Base-by-base conservation (phyloP, 352 stramenopile species). In the Thalassiosira mediterranea region DNA sequence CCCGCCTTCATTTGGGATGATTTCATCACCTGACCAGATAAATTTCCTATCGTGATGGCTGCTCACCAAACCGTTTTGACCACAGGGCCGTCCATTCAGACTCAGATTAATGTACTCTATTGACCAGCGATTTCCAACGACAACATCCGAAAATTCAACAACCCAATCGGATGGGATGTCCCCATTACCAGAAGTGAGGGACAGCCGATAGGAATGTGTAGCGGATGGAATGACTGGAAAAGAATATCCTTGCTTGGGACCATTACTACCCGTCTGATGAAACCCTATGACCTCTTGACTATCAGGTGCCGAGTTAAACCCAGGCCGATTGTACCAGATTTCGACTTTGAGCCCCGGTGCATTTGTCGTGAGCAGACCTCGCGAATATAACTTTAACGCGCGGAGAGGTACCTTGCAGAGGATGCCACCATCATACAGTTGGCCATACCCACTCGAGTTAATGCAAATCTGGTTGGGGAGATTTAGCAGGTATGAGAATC, bases 11-110 rank as follows among this genome's bases (percentile, higher is more conserved):
- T 76, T 53, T 13, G 42, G 52, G 31, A 89, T 60, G 37, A 77
- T 76, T 25, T 79, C 48, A 65, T 69, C 31, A 1, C 72, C 77
- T 53, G 61, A 76, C 65, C 72, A 89, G 13, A 90, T 84, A 31
- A 73, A 90, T n/a, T 64, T 72, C 13, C 83, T 19, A 63, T 85
- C 73, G 56, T 90, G 83, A n/a, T 88, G 65, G 42, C 68, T 84
- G 34, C 65, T 87, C n/a, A 90, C 63, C 10, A 84, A 56, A 23
- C 79, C 79, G 46, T 79, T 69, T 23, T 61, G 15, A 21, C 61
- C 71, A 49, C 83, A 90, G 1, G 10, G 0, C 60, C 67, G 28
- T 3, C 80, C 80, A 34, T 77, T 64, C 38, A 88, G 29, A 28
- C 64, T 53, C 53, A 90, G 31, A 64, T 87, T 76, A 7, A 84